Evolutionary conservation across 2,329 filamentous ascomycete species (phyloP), one percentile per base, ranked within the genome.

Genomic region (Arthrobotrys megalospora): DNA sequence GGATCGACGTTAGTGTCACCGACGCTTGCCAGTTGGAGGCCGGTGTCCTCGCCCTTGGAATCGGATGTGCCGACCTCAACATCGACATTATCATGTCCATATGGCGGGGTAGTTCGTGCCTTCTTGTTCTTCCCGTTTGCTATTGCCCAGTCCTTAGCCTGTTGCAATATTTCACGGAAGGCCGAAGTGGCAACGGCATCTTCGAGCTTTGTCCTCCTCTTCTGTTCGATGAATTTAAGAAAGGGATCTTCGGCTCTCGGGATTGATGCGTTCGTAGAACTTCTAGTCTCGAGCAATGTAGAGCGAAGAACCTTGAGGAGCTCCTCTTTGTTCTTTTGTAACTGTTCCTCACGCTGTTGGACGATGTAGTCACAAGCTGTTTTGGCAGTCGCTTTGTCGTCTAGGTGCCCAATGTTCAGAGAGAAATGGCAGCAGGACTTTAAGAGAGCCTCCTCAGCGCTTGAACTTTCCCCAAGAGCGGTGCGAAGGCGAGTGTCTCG

Each of bases 401-500:
- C 38, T 8, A 78, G 32, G 7, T 55, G 38, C 16, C 64, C 62
- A 3, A 79, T 32, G 19, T 70, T 65, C 1, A 75, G 14, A 82
- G 81, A 28, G 83, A 85, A 84, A 32, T 83, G 82, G 50, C 85
- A 83, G 80, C 85, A 82, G 79, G 86, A 81, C 81, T 87, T 88
- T 0, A 88, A 81, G n/a, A 90, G 82, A 0, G 87, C 88, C 76
- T 89, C 87, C 80, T 89, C 87, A 0, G 86, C 85, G 1, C 85
- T 85, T 1, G 82, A 80, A 10, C 85, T 87, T 10, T 83, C 84
- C n/a, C 84, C 83, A 5, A 89, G 82, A 10, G 86, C 86, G 5
- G 85, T 83, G 36, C 86, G 85, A 3, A 89, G 79, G 1, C 86
- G 83, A 7, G 80, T 81, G 4, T 81, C 81, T 11, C 84, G 82